Evolutionary conservation across 2,329 filamentous ascomycete species (phyloP), one percentile per base, ranked within the genome.

Genomic region (Trichoderma hamatum): DNA sequence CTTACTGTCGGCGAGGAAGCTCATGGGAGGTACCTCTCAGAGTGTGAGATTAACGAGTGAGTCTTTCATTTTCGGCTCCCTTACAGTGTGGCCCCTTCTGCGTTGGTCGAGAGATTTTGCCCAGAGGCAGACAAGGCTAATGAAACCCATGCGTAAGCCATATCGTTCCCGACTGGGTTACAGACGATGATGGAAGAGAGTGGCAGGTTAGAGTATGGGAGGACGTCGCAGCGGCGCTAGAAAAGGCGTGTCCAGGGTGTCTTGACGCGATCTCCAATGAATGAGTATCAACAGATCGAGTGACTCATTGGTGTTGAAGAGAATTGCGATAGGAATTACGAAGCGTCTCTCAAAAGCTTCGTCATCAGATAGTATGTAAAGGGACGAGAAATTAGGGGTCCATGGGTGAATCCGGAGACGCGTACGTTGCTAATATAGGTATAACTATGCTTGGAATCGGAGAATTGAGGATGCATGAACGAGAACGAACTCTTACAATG

Each of bases 31-130:
- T 71, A 73, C n/a, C 39, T 76, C 5, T 71, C 71, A 4, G 73
- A 72, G 19, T 76, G 75, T 34, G 59, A 72, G 21, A 73, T 76
- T 39, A 70, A 63, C 55, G 75, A 77, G 73, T 76, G 54, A 74
- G 76, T 49, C 72, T 63, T 19, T 19, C 13, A 10, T 36, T 30
- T 49, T 14, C 6, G 16, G 19, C 5, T 16, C 5, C n/a, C 13
- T 39, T 28, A 19, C 32, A 3, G 19, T 39, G n/a, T 26, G 28
- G 30, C 30, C 24, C 7, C 14, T 43, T 32, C 21, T 13, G 19
- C 1, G 7, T 30, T 46, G 58, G 34, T 46, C 14, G 7, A 21
- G 14, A n/a, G 1, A 49, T 19, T 14, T 11, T 11, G 13, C 11
- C 10, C 16, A 32, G 5, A 52, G 30, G 54, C 21, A 56, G 46